These are phyloP conservation scores for Fusarium nematophilum DNA, from an alignment of 2,329 filamentous ascomycete species.

Conservation along the genomic window DNA sequence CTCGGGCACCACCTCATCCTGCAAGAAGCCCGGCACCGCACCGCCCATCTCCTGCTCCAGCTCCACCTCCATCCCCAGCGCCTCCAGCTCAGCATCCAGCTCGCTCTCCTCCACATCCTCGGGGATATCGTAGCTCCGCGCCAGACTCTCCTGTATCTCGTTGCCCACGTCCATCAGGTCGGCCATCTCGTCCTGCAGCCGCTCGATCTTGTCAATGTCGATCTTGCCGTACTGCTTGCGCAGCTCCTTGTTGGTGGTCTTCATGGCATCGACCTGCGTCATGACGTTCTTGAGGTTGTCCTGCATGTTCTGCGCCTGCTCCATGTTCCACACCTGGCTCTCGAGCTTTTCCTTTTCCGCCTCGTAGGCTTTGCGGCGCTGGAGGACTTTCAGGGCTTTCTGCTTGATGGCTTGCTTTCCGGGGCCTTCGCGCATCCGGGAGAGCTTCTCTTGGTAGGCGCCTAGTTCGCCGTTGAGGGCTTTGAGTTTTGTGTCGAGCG, in stretches of 20 bases:
- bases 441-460: constrained; percentile 86
- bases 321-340: constrained; percentile 98
- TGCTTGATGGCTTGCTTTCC: constrained; percentile 93
- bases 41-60: constrained; percentile 75
- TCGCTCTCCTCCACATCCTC: constrained; percentile 98
- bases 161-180: constrained; percentile 98
- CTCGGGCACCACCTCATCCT: constrained; percentile 85
- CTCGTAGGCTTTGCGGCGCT: constrained; percentile 95
- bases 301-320: constrained; percentile 97
- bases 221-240: constrained; percentile 97
- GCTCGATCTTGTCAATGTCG: constrained; percentile 96
- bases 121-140: constrained; percentile 90
- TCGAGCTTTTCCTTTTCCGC: constrained; percentile 92
- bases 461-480: constrained; percentile 90
- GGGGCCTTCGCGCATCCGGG: constrained; percentile 94
- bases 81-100: constrained; percentile 95
- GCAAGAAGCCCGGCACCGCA: constrained; percentile 84
- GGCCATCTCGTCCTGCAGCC: constrained; percentile 98
- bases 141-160: constrained; percentile 96
- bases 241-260: constrained; percentile 93
- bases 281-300: constrained; percentile 98
- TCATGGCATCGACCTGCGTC: constrained; percentile 98
- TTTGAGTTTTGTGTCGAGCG: constrained; percentile 93
- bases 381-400: constrained; percentile 93
- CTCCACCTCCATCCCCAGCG: constrained; percentile 93